phyloP scores from a whole-genome alignment of 352 stramenopile species.

The Phytophthora crassamura region DNA sequence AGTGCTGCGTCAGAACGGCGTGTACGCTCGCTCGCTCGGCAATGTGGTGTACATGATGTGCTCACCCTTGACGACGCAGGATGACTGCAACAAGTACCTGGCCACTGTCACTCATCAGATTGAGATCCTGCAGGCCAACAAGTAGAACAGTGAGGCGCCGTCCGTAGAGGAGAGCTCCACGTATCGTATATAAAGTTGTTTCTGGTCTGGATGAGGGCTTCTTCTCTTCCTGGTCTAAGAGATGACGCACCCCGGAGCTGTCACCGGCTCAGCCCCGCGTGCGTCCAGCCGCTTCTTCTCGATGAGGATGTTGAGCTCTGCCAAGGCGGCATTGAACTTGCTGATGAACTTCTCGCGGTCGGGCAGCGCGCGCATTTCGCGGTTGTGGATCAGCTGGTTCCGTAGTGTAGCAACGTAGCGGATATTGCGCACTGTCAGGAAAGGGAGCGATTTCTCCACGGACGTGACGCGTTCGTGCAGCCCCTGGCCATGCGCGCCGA shows the following conservation, averaged over 20 bases:
- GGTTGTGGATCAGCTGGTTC: constrained; percentile 85
- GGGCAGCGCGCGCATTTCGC: constrained; percentile 59
- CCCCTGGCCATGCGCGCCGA: constrained; percentile 68
- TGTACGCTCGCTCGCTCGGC: constrained; percentile 82
- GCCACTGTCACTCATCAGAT: constrained; percentile 52
- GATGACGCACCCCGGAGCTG: constrained; percentile 41
- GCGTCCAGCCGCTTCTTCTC: constrained; percentile 59
- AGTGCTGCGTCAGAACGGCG: constrained; percentile 61
- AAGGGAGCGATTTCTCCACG: constrained; percentile 48
- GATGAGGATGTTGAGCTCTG: constrained; percentile 66
- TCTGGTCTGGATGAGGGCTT: constrained; percentile 1
- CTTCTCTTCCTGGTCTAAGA: constrained; percentile 8
- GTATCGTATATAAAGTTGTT: constrained; percentile 15
- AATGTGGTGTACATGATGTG: constrained; percentile 91
- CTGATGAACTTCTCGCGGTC: constrained; percentile 72
- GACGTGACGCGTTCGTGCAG: constrained; percentile 80
- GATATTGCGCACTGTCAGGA: constrained; percentile 65
- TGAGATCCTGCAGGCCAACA: constrained; percentile 44
- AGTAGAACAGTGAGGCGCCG: constrained; percentile 15
- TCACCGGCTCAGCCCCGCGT: neutral
- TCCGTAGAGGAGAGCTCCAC: neutral
- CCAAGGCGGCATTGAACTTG: constrained; percentile 63
- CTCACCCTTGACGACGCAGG: constrained; percentile 72
- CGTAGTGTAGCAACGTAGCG: constrained; percentile 83
- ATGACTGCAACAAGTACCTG: constrained; percentile 72